Evolutionary conservation across 169 alveolate genomes (phyloP).

Genomic region (Theileria sp.): DNA sequence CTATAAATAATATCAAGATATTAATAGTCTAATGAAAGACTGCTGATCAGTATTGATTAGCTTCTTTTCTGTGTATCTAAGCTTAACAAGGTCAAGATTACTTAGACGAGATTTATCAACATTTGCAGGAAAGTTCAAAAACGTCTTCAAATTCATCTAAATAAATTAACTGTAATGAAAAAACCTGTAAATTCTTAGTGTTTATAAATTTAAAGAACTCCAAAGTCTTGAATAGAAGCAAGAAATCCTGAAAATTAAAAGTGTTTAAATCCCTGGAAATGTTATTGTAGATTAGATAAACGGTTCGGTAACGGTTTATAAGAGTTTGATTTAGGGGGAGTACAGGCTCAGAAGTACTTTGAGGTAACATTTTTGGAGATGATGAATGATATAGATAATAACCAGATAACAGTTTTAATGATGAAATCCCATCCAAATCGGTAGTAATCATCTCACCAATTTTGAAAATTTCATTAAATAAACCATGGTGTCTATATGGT

Average conservation of each 20-base stretch:
- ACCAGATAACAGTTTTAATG: slow-evolving; percentile 1
- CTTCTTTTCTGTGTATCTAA: background rate
- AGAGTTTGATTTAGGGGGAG: too few species aligned
- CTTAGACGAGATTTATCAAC: background rate
- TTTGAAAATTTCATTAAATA: background rate
- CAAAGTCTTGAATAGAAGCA: background rate
- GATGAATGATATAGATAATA: background rate
- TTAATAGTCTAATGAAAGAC: background rate
- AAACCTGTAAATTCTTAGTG: slow-evolving; percentile 5
- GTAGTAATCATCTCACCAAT: slow-evolving; percentile 13
- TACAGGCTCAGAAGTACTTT: background rate
- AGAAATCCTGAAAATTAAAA: background rate
- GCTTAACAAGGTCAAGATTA: slow-evolving; percentile 6
- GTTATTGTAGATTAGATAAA: slow-evolving; percentile 3
- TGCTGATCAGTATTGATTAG: background rate
- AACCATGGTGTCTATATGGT: slow-evolving; percentile 9
- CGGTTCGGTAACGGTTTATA: background rate
- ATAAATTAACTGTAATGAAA: background rate
- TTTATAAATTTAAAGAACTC: background rate
- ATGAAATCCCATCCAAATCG: background rate
- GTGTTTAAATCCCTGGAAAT: background rate
- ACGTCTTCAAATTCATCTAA: background rate
- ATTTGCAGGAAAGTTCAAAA: background rate
- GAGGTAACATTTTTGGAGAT: background rate
- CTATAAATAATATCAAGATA: background rate